Evolutionary conservation across 768 basidiomycete species (phyloP), one percentile per base, ranked within the genome.

Genomic region (Leccinum obscurum): DNA sequence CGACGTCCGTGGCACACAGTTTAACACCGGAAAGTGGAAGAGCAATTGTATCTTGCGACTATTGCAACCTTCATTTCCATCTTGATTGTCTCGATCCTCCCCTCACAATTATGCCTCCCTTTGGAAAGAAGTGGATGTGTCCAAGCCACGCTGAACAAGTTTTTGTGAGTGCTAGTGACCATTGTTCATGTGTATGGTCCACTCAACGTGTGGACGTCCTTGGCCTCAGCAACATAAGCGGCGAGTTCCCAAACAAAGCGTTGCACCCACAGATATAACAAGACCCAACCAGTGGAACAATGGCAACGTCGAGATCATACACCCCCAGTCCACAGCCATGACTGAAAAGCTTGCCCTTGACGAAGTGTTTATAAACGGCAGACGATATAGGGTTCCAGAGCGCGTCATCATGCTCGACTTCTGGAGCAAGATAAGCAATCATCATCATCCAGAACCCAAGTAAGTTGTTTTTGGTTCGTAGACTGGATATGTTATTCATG

Each of bases 111-210:
- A 88, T 98, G 83, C 97, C 97, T 3, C 82, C 89, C 13, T 85
- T 89, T 59, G 86, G 85, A 65, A 91, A 88, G 80, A 97, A 95
- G 73, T 99, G 96, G 95, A 97, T 96, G 95, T 99, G 97, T 74
- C 97, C 97, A 8, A 93, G 96, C 69, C 97, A 99, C 70, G 88
- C 86, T n/a, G 95, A 97, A 64, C 85, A 87, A 59, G 82, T 88
- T 56, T 73, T 92, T 61, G 95, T 96, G 71, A 75, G 93, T 79
- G 54, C 37, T 52, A 46, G 32, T 51, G 20, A 37, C 57, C 50
- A 56, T 28, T 8, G 48, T 39, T 35, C n/a, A 46, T 30, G 32
- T 26, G 15, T 39, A 13, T 17, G 57, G 15, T 52, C 58, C 15
- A 50, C 51, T 64, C 28, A 53, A 55, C 14, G 35, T 32, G 34